These are phyloP conservation scores for Pichia exigua DNA, from an alignment of 805 yeast species.

Conservation along the genomic window DNA sequence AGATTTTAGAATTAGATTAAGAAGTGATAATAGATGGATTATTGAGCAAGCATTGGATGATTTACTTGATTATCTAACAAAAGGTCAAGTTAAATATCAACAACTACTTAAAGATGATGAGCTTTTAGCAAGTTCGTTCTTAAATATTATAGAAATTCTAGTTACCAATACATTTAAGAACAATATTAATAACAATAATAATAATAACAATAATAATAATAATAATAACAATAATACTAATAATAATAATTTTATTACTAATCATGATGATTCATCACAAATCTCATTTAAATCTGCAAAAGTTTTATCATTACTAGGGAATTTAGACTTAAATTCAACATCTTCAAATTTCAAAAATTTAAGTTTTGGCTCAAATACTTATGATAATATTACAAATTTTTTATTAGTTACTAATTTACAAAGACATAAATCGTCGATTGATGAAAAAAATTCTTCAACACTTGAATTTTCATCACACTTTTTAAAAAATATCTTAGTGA, in stretches of 20 bases:
- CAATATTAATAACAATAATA: slow-evolving; percentile 27
- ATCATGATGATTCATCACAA: slow-evolving; percentile 16
- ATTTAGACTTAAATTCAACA: slow-evolving; percentile 40
- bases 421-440: slow-evolving; percentile 46
- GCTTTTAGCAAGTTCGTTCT: slow-evolving; percentile 31
- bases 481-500: slow-evolving; percentile 63
- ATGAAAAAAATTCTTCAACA: slow-evolving; percentile 49
- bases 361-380: neutral
- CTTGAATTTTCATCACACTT: slow-evolving; percentile 55
- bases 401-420: slow-evolving; percentile 23
- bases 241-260: slow-evolving; percentile 16
- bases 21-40: slow-evolving; percentile 60
- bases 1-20: slow-evolving; percentile 49
- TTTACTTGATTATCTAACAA: slow-evolving; percentile 42
- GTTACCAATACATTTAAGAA: slow-evolving; percentile 49
- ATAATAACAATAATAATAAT: slow-evolving; percentile 16
- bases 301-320: slow-evolving; percentile 71
- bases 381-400: slow-evolving; percentile 11
- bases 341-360: neutral
- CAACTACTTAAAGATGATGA: slow-evolving; percentile 31
- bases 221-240: neutral
- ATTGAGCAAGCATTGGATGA: slow-evolving; percentile 67
- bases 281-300: slow-evolving; percentile 56
- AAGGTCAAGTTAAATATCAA: slow-evolving; percentile 44
- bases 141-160: slow-evolving; percentile 20